Base-by-base conservation (phyloP, 371 early-diverging fungal genomes). In the Basidiobolus meristosporus region DNA sequence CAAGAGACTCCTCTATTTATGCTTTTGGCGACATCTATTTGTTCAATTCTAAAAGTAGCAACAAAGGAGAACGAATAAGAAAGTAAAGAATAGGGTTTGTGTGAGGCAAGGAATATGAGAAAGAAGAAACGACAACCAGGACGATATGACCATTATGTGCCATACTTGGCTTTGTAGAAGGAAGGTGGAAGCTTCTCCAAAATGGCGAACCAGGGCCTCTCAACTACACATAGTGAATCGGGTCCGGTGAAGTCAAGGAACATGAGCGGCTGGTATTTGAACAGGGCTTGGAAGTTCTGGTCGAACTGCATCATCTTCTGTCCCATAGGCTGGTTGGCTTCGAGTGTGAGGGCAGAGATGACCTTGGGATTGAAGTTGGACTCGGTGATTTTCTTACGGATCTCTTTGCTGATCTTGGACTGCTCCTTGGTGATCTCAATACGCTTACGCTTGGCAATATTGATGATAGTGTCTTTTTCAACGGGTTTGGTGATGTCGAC, bases 121-220 rank as follows among this genome's bases (percentile, higher is more conserved):
- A n/a, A n/a, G n/a, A n/a, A n/a, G n/a, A n/a, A n/a, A n/a, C n/a
- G n/a, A n/a, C n/a, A n/a, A n/a, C n/a, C n/a, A n/a, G n/a, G n/a
- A n/a, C n/a, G n/a, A n/a, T n/a, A 31, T 34, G 18, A 34, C 5
- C 10, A 36, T 59, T 62, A 73, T 39, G 69, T 63, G 41, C 79
- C 82, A 55, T 75, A 90, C 55, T 73, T 73, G 54, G 83, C 70
- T 49, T 77, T 73, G 62, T 79, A 80, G 61, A 72, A 89, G 11
- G 79, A 82, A 31, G 76, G 71, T 31, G 87, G 88, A 46, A 91
- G 47, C 31, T 65, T 69, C 43, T 75, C 73, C 42, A 85, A 54
- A 28, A 88, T 77, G 40, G 72, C 70, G 50, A 76, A 60, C 51
- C 75, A 70, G 11, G 90, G 86, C 49, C 88, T 62, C 57, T 92